A percentile compares a stretch with the other conserved stretches of the same genome.
phyloP scores from a whole-genome alignment of 768 basidiomycete genomes.

The Amanita pseudoporphyria region DNA sequence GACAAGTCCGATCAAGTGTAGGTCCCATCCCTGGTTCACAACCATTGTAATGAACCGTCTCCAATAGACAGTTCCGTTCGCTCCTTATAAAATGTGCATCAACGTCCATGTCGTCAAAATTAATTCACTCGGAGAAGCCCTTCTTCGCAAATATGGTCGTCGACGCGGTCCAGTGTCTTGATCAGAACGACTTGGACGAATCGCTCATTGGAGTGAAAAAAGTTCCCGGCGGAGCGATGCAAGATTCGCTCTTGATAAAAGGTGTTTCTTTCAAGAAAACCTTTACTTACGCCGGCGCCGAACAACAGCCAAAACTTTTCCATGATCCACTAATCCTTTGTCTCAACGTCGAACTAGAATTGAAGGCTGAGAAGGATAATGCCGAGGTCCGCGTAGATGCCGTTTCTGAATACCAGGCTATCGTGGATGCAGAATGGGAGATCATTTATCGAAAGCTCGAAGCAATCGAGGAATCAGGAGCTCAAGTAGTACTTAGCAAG shows the following conservation, averaged over 20 bases:
- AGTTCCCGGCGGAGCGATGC: conserved; percentile 95
- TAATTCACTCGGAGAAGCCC: conserved; percentile 97
- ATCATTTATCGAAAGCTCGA: conserved; percentile 98
- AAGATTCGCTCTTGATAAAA: conserved; percentile 81
- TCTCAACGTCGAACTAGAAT: conserved; percentile 94
- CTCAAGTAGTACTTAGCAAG: conserved; percentile 95
- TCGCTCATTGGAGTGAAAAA: conserved; percentile 96
- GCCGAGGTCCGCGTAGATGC: conserved; percentile 96
- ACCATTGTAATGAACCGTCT: conserved; percentile 11
- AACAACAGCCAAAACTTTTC: conserved; percentile 97
- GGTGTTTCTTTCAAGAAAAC: conserved; percentile 99
- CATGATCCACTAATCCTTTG: conserved; percentile 82
- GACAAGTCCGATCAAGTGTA: conserved; percentile 89
- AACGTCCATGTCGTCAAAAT: conserved; percentile 99
- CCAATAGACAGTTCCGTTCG: conserved; percentile 76
- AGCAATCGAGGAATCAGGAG: conserved; percentile 92
- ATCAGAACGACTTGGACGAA: conserved; percentile 91
- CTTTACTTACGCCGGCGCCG: conserved; percentile 97
- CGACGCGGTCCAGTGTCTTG: conserved; percentile 87
- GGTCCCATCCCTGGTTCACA: conserved; percentile 19
- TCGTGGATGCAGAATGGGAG: conserved; percentile 99
- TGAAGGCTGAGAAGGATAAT: conserved; percentile 99
- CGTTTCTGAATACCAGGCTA: conserved; percentile 97
- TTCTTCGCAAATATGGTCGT: conserved; percentile 99
- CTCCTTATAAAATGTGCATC: conserved; percentile 94